These are phyloP conservation scores for Thuidium tamariscinum DNA, from an alignment of 225 moss, liverwort and hornwort genomes.

Conservation along the genomic window DNA sequence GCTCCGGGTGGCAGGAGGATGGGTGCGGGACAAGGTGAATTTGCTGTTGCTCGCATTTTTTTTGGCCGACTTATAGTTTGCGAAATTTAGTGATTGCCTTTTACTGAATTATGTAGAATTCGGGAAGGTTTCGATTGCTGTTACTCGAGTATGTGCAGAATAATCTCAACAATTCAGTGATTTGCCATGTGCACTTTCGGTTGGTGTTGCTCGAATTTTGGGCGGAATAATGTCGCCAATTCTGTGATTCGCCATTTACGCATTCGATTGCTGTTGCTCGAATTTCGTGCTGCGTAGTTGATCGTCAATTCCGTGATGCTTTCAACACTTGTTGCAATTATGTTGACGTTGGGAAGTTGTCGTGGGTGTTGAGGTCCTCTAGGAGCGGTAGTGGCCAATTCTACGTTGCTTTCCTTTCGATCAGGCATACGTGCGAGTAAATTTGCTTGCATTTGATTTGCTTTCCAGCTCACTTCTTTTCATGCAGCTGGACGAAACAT, in stretches of 20 bases:
- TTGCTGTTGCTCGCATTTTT: background rate
- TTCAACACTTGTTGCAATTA: background rate
- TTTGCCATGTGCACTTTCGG: background rate
- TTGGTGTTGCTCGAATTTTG: background rate
- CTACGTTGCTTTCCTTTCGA: background rate
- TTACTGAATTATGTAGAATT: background rate
- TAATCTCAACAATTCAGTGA: background rate
- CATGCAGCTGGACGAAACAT: background rate
- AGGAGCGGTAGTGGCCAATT: background rate
- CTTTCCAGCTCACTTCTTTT: background rate
- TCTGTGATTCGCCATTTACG: background rate
- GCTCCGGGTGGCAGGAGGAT: conserved; percentile 87
- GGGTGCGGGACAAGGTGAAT: conserved; percentile 88
- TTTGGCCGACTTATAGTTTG: no score
- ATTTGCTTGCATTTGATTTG: background rate
- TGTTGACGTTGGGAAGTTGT: background rate
- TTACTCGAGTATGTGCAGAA: background rate
- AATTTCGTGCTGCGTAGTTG: background rate
- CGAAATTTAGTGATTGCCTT: background rate
- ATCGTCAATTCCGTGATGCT: background rate
- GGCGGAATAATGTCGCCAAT: background rate
- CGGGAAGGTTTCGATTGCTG: background rate
- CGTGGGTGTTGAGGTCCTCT: background rate
- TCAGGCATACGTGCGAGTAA: background rate
- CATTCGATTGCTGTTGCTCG: background rate